Percentiles rank a stretch among this genome's conserved stretches.
Conservation (phyloP, 2,329 filamentous ascomycete genomes). For the Iodosphaeria phyllophila region DNA sequence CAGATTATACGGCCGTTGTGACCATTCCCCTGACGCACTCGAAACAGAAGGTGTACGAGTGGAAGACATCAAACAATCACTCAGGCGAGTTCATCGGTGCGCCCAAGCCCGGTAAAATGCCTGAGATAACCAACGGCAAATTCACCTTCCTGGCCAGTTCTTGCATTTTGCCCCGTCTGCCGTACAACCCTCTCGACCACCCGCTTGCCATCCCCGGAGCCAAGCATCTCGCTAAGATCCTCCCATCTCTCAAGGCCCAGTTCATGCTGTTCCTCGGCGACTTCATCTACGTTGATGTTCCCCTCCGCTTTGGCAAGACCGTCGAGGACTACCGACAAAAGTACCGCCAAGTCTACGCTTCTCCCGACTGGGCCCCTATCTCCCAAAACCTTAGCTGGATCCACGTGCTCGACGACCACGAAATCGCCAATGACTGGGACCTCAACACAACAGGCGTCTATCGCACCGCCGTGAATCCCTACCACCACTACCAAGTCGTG, state of each 20-base stretch:
- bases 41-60: slow-evolving; percentile 63
- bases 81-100: slow-evolving; percentile 66
- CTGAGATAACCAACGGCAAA: slow-evolving; percentile 40
- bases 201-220: slow-evolving; percentile 69
- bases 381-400: slow-evolving; percentile 83
- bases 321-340: slow-evolving; percentile 69
- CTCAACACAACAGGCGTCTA: slow-evolving; percentile 68
- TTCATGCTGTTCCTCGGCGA: slow-evolving; percentile 73
- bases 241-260: slow-evolving; percentile 55
- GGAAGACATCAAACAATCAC: slow-evolving; percentile 72
- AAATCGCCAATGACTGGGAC: slow-evolving; percentile 90
- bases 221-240: slow-evolving; percentile 51
- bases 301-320: slow-evolving; percentile 53
- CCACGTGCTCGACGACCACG: slow-evolving; percentile 90
- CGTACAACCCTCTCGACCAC: slow-evolving; percentile 72
- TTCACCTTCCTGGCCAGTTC: slow-evolving; percentile 88
- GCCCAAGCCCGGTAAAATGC: slow-evolving; percentile 46
- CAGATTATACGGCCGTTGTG: slow-evolving; percentile 65
- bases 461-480: slow-evolving; percentile 63
- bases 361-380: slow-evolving; percentile 70
- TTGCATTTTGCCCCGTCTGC: slow-evolving; percentile 81
- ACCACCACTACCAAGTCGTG: slow-evolving; percentile 66
- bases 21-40: slow-evolving; percentile 43
- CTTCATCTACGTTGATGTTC: slow-evolving; percentile 85
- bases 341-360: slow-evolving; percentile 90